These are phyloP conservation scores for Pseudogymnoascus verrucosus DNA, from an alignment of 2,329 filamentous ascomycete species.

Conservation along the genomic window DNA sequence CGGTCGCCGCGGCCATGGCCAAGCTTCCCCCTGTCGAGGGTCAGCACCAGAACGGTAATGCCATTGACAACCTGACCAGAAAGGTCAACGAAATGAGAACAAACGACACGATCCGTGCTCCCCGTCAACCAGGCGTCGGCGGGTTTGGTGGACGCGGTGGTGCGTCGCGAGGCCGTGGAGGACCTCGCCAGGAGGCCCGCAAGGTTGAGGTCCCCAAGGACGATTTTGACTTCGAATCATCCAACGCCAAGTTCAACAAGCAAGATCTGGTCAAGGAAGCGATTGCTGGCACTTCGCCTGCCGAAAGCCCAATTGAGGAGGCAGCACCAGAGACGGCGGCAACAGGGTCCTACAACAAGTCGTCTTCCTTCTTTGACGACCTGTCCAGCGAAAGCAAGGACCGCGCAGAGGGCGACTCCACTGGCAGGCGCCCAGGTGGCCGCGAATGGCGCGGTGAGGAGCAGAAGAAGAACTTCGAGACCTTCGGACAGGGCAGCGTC, in stretches of 20 bases:
- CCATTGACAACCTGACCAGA: constrained; percentile 63
- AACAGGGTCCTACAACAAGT: constrained; percentile 70
- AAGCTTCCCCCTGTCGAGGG: constrained; percentile 43
- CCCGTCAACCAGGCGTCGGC: constrained; percentile 37
- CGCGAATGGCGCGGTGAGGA: constrained; percentile 88
- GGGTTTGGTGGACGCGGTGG: constrained; percentile 32
- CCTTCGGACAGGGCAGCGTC: constrained; percentile 92
- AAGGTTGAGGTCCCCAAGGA: constrained; percentile 84
- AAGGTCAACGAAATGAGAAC: constrained; percentile 72
- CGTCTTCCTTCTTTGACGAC: constrained; percentile 92
- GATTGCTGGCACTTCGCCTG: constrained; percentile 65
- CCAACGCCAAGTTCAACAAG: constrained; percentile 85
- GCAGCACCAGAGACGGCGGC: constrained; percentile 27
- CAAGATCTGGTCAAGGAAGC: constrained; percentile 81
- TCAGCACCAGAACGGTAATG: constrained; percentile 31
- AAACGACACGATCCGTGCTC: constrained; percentile 46
- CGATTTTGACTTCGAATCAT: constrained; percentile 84
- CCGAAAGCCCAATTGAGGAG: constrained; percentile 37
- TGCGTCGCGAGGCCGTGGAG: constrained; percentile 31
- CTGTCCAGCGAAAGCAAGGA: constrained; percentile 93
- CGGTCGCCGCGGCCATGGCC: constrained; percentile 74
- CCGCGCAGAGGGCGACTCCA: constrained; percentile 61
- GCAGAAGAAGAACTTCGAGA: constrained; percentile 93
- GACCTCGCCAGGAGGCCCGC: constrained; percentile 34
- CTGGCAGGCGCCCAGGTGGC: constrained; percentile 61